Evolutionary conservation across 768 basidiomycete genomes (phyloP).

Genomic region (Strobilomyces dryophilus): DNA sequence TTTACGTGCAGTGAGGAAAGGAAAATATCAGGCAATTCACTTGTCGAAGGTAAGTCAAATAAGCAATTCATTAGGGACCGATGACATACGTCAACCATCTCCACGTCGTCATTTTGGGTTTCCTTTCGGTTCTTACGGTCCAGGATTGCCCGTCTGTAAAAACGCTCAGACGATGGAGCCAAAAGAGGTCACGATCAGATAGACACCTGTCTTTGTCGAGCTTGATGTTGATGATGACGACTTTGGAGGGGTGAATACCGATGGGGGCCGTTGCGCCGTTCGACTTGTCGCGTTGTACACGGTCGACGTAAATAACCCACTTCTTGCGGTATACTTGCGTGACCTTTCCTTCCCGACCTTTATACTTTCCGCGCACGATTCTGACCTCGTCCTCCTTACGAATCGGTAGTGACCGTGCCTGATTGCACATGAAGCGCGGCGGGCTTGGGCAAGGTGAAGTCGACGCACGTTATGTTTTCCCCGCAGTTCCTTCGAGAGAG

Average conservation of each 20-base stretch:
- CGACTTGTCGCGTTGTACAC: slow-evolving; percentile 95
- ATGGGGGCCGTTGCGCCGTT: slow-evolving; percentile 93
- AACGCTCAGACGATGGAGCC: slow-evolving; percentile 5
- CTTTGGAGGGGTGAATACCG: slow-evolving; percentile 95
- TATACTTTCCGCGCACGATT: slow-evolving; percentile 96
- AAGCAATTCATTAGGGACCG: slow-evolving; percentile 7
- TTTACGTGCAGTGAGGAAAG: slow-evolving; percentile 36
- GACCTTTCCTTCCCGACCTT: slow-evolving; percentile 98
- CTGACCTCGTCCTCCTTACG: slow-evolving; percentile 98
- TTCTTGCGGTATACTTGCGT: slow-evolving; percentile 98
- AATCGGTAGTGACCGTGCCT: slow-evolving; percentile 90
- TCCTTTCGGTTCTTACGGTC: slow-evolving; percentile 85
- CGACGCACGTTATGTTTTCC: slow-evolving; percentile 81
- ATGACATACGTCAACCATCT: slow-evolving; percentile 73
- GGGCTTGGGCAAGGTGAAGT: background rate
- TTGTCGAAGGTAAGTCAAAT: slow-evolving; percentile 14
- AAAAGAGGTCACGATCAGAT: background rate
- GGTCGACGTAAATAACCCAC: slow-evolving; percentile 98
- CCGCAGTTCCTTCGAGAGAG: slow-evolving; percentile 93
- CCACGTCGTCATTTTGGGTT: slow-evolving; percentile 56
- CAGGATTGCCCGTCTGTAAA: slow-evolving; percentile 70
- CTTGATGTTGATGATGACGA: slow-evolving; percentile 91
- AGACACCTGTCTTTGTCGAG: slow-evolving; percentile 82
- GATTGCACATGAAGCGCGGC: background rate
- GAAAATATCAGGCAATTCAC: slow-evolving; percentile 17